Evolutionary conservation across 2,329 filamentous ascomycete species (phyloP).

Genomic region (Diaporthe citriasiana): DNA sequence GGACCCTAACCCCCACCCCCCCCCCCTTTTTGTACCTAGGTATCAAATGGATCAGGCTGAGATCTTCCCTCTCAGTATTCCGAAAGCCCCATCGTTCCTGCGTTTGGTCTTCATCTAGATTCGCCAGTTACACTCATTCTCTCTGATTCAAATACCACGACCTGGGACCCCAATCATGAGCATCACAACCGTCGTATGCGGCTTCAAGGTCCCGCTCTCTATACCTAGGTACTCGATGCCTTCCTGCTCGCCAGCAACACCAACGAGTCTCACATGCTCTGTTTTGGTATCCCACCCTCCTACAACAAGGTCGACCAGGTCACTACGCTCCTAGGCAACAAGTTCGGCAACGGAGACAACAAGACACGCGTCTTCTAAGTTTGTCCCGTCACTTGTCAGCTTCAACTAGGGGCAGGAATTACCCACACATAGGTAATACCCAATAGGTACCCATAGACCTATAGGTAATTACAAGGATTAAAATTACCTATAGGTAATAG

Average conservation of each 20-base stretch:
- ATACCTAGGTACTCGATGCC: conserved; percentile 18
- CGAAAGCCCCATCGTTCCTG: conserved; percentile 13
- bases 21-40: too few species aligned
- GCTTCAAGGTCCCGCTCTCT: conserved; percentile 32
- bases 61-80: conserved; percentile 28
- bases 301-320: conserved; percentile 5
- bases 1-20: too few species aligned
- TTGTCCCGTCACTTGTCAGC: neutral
- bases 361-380: conserved; percentile 33
- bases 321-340: conserved; percentile 26
- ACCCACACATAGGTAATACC: too few species aligned
- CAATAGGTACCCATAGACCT: too few species aligned
- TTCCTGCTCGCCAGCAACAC: conserved; percentile 25
- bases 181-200: conserved; percentile 12
- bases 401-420: too few species aligned
- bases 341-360: conserved; percentile 7
- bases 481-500: too few species aligned
- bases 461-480: too few species aligned
- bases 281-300: conserved; percentile 17
- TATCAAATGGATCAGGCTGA: too few species aligned
- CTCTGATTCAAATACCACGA: conserved; percentile 5
- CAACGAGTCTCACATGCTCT: conserved; percentile 18
- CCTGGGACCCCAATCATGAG: conserved; percentile 12
- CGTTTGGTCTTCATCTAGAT: neutral
- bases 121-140: neutral